phyloP scores from a whole-genome alignment of 441 rosid species.

The Populus hybrid region DNA sequence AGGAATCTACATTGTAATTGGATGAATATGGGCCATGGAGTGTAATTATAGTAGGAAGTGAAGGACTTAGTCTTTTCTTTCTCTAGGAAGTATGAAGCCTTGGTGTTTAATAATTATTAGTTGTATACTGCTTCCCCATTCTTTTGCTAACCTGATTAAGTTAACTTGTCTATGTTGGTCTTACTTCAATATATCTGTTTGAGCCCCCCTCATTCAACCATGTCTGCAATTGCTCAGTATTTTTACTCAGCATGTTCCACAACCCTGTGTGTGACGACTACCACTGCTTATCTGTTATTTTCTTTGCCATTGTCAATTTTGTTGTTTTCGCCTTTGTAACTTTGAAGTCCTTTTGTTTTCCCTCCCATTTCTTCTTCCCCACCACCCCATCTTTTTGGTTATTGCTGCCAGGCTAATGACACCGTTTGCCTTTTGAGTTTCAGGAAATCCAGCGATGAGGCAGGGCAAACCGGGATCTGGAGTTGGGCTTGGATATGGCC shows the following conservation, averaged over 20 bases:
- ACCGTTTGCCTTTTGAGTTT: constrained; percentile 19
- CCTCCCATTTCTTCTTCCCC: neutral
- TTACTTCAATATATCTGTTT: neutral
- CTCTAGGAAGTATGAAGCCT: neutral
- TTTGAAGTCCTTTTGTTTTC: neutral
- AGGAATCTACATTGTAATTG: no score
- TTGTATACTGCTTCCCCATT: neutral
- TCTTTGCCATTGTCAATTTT: neutral
- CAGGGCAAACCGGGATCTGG: constrained; percentile 91
- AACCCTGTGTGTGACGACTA: neutral
- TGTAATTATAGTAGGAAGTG: no score
- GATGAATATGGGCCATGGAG: no score
- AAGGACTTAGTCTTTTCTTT: no score
- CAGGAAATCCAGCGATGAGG: constrained; percentile 89
- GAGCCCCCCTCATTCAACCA: neutral
- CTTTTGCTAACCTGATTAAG: neutral
- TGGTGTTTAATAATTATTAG: neutral
- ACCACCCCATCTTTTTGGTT: neutral
- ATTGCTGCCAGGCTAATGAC: neutral
- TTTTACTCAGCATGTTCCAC: neutral
- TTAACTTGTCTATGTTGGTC: neutral
- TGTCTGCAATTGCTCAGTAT: neutral
- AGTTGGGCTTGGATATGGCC: constrained; percentile 74
- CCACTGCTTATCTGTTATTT: neutral
- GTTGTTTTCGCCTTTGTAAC: neutral